Evolutionary conservation across 2,329 filamentous ascomycete genomes (phyloP).

Genomic region (Daldinia eschscholtzii): DNA sequence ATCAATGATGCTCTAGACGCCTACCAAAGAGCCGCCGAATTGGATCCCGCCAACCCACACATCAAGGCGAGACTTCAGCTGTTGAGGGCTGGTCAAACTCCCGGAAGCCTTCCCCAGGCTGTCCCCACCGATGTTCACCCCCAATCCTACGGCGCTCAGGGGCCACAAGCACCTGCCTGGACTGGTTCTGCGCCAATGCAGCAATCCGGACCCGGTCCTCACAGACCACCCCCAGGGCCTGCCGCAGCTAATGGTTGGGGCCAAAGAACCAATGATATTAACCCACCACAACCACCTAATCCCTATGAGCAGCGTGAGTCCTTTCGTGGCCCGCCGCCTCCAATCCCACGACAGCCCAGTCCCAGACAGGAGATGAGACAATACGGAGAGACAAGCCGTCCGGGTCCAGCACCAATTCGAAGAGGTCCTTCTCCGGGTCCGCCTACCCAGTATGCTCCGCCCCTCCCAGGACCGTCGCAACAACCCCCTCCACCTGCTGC

Average conservation of each 20-base stretch:
- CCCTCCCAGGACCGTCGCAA: constrained; percentile 58
- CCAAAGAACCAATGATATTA: constrained; percentile 80
- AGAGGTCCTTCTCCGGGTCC: constrained; percentile 68
- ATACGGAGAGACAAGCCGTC: constrained; percentile 75
- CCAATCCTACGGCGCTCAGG: constrained; percentile 89
- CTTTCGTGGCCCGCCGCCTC: constrained; percentile 75
- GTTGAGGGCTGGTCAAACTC: constrained; percentile 82
- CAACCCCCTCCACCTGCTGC: constrained; percentile 62
- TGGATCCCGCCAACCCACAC: constrained; percentile 92
- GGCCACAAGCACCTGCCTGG: constrained; percentile 90
- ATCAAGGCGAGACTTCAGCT: constrained; percentile 96
- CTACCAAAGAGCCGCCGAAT: constrained; percentile 92
- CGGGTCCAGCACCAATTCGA: constrained; percentile 63
- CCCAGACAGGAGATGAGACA: constrained; percentile 80
- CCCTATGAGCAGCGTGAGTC: constrained; percentile 85
- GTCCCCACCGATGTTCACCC: constrained; percentile 96
- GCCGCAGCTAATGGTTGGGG: constrained; percentile 69
- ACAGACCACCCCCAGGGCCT: constrained; percentile 71
- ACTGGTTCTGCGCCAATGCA: constrained; percentile 77
- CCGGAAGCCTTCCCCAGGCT: constrained; percentile 79
- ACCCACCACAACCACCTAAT: constrained; percentile 81
- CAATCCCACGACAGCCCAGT: constrained; percentile 78
- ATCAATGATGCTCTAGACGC: constrained; percentile 96
- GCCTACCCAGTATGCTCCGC: constrained; percentile 65
- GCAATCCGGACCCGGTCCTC: constrained; percentile 63